Percentiles rank a stretch among this genome's conserved stretches.
Conservation (phyloP, 345 rosid species). For the Citrus cavaleriei region DNA sequence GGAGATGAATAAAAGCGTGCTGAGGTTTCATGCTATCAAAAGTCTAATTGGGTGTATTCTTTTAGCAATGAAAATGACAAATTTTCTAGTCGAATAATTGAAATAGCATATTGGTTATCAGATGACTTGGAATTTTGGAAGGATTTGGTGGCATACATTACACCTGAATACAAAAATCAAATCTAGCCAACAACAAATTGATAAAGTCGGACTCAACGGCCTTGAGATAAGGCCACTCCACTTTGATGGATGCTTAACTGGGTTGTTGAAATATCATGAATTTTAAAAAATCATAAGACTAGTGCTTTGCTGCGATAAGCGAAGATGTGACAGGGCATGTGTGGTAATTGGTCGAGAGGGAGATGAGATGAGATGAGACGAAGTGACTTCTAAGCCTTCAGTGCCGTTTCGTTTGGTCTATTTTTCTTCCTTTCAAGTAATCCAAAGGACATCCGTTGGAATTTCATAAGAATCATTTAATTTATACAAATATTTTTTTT, state of each 20-base stretch:
- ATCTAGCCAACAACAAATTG: not conserved
- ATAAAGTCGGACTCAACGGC: not conserved
- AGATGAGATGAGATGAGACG: not conserved
- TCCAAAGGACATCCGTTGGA: not conserved
- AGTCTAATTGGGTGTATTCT: conserved; percentile 8
- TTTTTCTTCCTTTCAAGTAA: conserved; percentile 9
- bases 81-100: not conserved
- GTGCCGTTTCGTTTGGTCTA: not conserved
- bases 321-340: not conserved
- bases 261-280: not conserved
- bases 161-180: not conserved
- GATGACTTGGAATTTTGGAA: conserved; percentile 9
- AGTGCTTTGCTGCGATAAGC: not conserved
- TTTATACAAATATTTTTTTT: too few relatives aligned
- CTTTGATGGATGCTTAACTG: not conserved
- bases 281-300: not conserved
- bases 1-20: conserved; percentile 5
- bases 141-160: not conserved
- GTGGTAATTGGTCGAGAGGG: not conserved
- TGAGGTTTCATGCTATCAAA: conserved; percentile 6
- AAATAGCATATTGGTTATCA: not conserved
- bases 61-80: conserved; percentile 1
- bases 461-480: not conserved
- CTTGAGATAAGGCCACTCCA: conserved; percentile 1
- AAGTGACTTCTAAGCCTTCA: conserved; percentile 11